These are phyloP conservation scores for Talaromyces sp. DNA, from an alignment of 2,329 filamentous ascomycete genomes.

Conservation along the genomic window DNA sequence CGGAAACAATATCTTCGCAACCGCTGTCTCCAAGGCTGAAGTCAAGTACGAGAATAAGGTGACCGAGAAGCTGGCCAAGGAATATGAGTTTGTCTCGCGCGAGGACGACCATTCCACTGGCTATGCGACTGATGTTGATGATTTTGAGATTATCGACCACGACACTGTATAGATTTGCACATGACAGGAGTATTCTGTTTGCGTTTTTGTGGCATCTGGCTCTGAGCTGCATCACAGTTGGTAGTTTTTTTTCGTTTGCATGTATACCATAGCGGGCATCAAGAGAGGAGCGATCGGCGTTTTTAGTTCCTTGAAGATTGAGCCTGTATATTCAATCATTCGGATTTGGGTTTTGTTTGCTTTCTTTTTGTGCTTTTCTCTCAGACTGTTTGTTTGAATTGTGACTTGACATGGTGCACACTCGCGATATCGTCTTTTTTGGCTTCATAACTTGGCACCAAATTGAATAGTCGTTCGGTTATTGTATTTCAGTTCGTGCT, in stretches of 20 bases:
- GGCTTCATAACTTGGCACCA: not conserved
- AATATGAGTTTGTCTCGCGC: slow-evolving; percentile 52
- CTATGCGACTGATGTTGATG: slow-evolving; percentile 32
- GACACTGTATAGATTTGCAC: slow-evolving; percentile 22
- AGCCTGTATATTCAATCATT: slow-evolving; percentile 17
- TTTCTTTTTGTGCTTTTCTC: not conserved
- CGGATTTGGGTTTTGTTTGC: not conserved
- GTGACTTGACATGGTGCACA: not conserved
- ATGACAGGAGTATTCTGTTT: not conserved
- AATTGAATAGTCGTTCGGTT: not conserved
- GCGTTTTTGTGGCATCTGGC: not conserved
- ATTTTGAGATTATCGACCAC: slow-evolving; percentile 40
- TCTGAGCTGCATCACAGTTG: slow-evolving; percentile 2
- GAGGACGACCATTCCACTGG: slow-evolving; percentile 29
- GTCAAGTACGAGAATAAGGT: slow-evolving; percentile 56
- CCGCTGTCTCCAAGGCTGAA: slow-evolving; percentile 53
- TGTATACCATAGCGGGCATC: slow-evolving; percentile 18
- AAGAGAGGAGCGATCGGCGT: slow-evolving; percentile 22
- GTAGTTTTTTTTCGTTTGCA: slow-evolving; percentile 7
- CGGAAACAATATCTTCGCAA: slow-evolving; percentile 54
- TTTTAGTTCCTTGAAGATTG: slow-evolving; percentile 26
- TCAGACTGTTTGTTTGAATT: not conserved
- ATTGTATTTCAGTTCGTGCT: not conserved
- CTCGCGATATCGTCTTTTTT: not conserved
- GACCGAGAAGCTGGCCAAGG: slow-evolving; percentile 57